phyloP scores from a whole-genome alignment of 345 rosid genomes.

The Citrus hindsii region DNA sequence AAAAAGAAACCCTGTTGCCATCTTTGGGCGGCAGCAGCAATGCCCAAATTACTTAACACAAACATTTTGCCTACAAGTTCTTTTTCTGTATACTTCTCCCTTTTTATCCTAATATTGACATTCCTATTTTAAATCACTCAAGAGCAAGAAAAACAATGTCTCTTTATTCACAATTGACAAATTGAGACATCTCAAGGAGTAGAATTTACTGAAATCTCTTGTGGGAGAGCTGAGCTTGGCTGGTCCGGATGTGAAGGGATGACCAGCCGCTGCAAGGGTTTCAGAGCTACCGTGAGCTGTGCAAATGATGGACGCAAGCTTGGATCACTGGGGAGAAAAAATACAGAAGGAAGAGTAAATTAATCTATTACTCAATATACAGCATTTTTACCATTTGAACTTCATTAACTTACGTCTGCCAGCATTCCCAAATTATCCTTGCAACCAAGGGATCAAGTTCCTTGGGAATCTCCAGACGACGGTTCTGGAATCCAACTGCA shows the following conservation, averaged over 20 bases:
- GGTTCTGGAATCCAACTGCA: slow-evolving; percentile 98
- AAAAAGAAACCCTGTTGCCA: slow-evolving; percentile 13
- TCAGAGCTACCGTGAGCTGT: slow-evolving; percentile 65
- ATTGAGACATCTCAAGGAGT: slow-evolving; percentile 42
- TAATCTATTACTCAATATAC: not conserved
- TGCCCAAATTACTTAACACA: slow-evolving; percentile 9
- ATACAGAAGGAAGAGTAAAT: not conserved
- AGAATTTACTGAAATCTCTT: slow-evolving; percentile 55
- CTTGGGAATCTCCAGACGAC: slow-evolving; percentile 92
- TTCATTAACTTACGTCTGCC: slow-evolving; percentile 78
- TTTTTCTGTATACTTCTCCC: not conserved
- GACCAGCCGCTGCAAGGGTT: slow-evolving; percentile 76
- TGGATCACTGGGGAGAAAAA: slow-evolving; percentile 59
- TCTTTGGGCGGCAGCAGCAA: slow-evolving; percentile 11
- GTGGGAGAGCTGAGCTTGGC: slow-evolving; percentile 43
- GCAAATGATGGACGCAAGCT: slow-evolving; percentile 87
- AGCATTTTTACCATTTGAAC: not conserved
- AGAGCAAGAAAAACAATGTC: slow-evolving; percentile 15
- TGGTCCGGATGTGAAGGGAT: slow-evolving; percentile 54
- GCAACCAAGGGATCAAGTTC: slow-evolving; percentile 91
- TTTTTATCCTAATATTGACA: not conserved
- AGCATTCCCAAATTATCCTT: slow-evolving; percentile 82
- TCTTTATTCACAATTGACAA: slow-evolving; percentile 39
- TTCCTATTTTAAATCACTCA: slow-evolving; percentile 6
- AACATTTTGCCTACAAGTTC: not conserved